These are phyloP conservation scores for Schoenoplectus tabernaemontani DNA, from an alignment of 202 grass and related monocot genomes.

Conservation along the genomic window DNA sequence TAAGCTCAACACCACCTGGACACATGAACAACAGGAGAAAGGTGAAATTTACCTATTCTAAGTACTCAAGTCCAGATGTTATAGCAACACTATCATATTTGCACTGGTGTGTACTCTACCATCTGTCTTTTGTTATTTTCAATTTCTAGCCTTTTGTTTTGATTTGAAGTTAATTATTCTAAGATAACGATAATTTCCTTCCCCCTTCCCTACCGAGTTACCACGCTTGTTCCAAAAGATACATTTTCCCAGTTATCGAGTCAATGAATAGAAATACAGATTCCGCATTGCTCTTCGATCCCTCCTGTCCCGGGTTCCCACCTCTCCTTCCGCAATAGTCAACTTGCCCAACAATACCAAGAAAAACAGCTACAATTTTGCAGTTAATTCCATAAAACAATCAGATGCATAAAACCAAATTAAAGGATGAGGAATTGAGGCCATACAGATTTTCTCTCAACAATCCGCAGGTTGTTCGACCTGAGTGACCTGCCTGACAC, in stretches of 20 bases:
- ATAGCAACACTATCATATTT: neutral
- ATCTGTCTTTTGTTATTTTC: neutral
- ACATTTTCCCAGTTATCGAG: neutral
- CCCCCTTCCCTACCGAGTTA: neutral
- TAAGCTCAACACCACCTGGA: conserved; percentile 76
- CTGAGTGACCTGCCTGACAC: conserved; percentile 27
- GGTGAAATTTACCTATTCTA: neutral
- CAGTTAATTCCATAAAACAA: neutral
- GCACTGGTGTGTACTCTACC: neutral
- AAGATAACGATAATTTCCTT: neutral
- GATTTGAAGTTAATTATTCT: neutral
- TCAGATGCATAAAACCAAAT: conserved; percentile 24
- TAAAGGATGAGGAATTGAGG: conserved; percentile 31
- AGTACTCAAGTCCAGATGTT: neutral
- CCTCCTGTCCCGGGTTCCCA: neutral
- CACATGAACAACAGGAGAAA: conserved; percentile 24
- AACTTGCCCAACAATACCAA: neutral
- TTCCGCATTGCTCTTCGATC: neutral
- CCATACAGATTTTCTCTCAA: conserved; percentile 62
- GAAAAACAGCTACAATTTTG: neutral
- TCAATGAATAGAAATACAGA: neutral
- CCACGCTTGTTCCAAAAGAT: neutral
- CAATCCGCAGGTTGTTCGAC: conserved; percentile 39
- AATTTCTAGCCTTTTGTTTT: neutral
- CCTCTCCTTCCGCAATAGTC: neutral